phyloP scores from a whole-genome alignment of 495 filamentous ascomycete species.

The Aspergillus cristatus region DNA sequence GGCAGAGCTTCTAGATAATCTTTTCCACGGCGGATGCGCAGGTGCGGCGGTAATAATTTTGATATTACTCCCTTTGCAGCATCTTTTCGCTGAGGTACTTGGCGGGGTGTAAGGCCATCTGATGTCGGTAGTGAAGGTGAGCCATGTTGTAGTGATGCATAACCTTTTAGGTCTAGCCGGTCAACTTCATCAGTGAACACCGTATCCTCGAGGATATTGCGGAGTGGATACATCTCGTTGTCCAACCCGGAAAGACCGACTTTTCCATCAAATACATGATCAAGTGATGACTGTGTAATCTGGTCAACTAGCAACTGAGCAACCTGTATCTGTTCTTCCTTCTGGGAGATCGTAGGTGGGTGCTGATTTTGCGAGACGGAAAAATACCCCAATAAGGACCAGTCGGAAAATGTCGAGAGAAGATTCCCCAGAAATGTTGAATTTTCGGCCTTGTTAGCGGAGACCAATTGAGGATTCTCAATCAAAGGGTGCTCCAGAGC shows the following conservation, averaged over 20 bases:
- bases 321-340: conserved; percentile 33
- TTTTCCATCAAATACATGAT: conserved; percentile 25
- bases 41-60: conserved; percentile 49
- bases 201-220: conserved; percentile 20
- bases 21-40: conserved; percentile 70
- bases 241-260: conserved; percentile 24
- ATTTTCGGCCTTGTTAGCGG: conserved; percentile 18
- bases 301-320: conserved; percentile 43
- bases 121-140: conserved; percentile 4
- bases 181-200: conserved; percentile 21
- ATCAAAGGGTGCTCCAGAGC: conserved; percentile 21
- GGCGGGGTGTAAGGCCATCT: conserved; percentile 9
- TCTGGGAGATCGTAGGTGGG: conserved; percentile 23
- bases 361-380: conserved; percentile 25
- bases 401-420: conserved; percentile 37
- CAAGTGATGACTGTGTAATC: conserved; percentile 37
- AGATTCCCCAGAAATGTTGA: conserved; percentile 36
- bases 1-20: conserved; percentile 68
- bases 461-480: conserved; percentile 14
- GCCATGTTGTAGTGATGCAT: conserved; percentile 28
- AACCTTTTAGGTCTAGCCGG: conserved; percentile 30
- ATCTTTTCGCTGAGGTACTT: conserved; percentile 19
- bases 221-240: conserved; percentile 15
- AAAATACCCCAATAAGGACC: conserved; percentile 35
- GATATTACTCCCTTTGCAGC: conserved; percentile 21